These are phyloP conservation scores for Anisodus acutangulus DNA, from an alignment of 257 asterid species.

Conservation along the genomic window DNA sequence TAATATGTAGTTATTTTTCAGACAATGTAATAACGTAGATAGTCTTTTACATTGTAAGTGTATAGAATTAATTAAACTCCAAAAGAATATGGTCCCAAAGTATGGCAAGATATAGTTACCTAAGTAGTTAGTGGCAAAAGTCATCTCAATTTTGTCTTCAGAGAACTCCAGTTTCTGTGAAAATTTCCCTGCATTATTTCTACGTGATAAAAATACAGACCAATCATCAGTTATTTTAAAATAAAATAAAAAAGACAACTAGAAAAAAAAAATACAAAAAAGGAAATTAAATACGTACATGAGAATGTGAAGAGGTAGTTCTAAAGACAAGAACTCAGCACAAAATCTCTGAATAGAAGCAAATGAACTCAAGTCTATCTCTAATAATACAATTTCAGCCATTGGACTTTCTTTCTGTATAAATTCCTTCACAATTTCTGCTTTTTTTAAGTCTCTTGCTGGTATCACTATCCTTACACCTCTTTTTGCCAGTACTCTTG, in stretches of 20 bases:
- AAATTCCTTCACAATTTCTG: conserved; percentile 58
- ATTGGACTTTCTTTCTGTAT: conserved; percentile 58
- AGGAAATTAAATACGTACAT: conserved; percentile 51
- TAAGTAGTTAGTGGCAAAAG: conserved; percentile 90
- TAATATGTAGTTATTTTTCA: too few species aligned
- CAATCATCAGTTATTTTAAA: not conserved
- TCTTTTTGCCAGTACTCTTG: conserved; percentile 76
- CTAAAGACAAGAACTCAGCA: conserved; percentile 71
- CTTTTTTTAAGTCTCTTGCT: conserved; percentile 76
- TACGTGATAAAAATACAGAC: conserved; percentile 39
- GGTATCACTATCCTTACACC: conserved; percentile 81
- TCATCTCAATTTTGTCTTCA: conserved; percentile 91
- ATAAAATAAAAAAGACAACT: too few species aligned
- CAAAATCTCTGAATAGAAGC: conserved; percentile 82
- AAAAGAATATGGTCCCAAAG: not conserved
- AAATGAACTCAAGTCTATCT: conserved; percentile 85
- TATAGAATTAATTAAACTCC: not conserved
- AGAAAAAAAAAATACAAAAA: not conserved
- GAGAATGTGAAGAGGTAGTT: conserved; percentile 85
- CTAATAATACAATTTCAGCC: conserved; percentile 66
- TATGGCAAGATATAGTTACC: conserved; percentile 42
- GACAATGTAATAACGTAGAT: too few species aligned
- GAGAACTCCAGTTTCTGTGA: conserved; percentile 86
- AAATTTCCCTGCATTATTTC: conserved; percentile 98
- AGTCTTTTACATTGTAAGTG: too few species aligned